Percentiles rank a stretch among this genome's conserved stretches.
Conservation (phyloP, 257 asterid species). For the Primulina eburnea region DNA sequence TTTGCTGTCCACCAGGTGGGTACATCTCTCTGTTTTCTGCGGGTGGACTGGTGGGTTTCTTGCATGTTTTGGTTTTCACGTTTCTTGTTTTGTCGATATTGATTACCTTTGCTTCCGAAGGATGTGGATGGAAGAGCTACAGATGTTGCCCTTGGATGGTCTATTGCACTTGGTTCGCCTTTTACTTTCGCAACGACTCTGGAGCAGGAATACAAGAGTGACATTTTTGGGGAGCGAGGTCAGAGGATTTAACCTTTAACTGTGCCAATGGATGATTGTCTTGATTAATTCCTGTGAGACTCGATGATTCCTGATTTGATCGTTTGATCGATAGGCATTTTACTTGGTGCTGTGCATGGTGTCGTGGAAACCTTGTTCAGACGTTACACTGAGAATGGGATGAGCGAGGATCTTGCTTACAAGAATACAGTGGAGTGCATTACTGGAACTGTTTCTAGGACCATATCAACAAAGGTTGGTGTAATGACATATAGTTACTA, state of each 20-base stretch:
- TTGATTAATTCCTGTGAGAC: background rate
- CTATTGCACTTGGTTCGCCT: slow-evolving; percentile 95
- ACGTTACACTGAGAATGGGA: slow-evolving; percentile 91
- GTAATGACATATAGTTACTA: background rate
- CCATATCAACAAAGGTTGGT: slow-evolving; percentile 84
- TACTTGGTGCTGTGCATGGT: slow-evolving; percentile 98
- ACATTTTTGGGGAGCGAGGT: slow-evolving; percentile 97
- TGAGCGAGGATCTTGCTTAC: slow-evolving; percentile 89
- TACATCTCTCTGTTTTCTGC: slow-evolving; percentile 5
- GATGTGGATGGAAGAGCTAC: slow-evolving; percentile 98
- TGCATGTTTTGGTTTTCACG: background rate
- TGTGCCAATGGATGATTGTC: background rate
- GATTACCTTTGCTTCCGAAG: slow-evolving; percentile 30
- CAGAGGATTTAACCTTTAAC: slow-evolving; percentile 3
- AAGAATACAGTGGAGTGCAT: slow-evolving; percentile 90
- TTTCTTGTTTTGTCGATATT: slow-evolving; percentile 11
- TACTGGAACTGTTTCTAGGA: slow-evolving; percentile 78
- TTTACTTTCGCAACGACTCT: slow-evolving; percentile 89
- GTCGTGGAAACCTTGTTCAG: slow-evolving; percentile 88
- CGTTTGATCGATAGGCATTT: slow-evolving; percentile 54
- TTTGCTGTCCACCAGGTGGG: slow-evolving; percentile 92
- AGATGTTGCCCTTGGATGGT: slow-evolving; percentile 97
- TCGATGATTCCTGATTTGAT: slow-evolving; percentile 17
- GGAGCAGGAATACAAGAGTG: slow-evolving; percentile 90
- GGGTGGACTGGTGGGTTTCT: background rate